These are phyloP conservation scores for Fusarium burgessii DNA, from an alignment of 2,329 filamentous ascomycete genomes.

Conservation along the genomic window DNA sequence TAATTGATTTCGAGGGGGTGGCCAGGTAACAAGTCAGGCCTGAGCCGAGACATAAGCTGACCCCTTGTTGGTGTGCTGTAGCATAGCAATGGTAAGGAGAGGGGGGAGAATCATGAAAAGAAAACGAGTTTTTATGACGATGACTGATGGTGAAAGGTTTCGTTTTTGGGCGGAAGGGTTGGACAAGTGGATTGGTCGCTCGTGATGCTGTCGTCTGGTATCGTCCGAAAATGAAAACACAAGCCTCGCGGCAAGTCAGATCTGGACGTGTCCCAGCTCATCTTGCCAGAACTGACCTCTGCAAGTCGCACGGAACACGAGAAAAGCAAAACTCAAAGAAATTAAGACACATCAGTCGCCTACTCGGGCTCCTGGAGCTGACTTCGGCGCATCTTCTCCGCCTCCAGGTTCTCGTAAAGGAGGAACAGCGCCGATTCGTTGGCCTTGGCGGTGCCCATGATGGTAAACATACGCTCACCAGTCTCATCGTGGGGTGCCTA, in stretches of 20 bases:
- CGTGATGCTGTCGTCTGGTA: slow-evolving; percentile 60
- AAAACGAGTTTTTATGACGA: slow-evolving; percentile 39
- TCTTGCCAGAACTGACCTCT: slow-evolving; percentile 63
- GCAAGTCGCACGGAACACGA: slow-evolving; percentile 47
- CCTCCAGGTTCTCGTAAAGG: slow-evolving; percentile 98
- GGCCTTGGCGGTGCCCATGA: slow-evolving; percentile 92
- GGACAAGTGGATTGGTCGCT: slow-evolving; percentile 45
- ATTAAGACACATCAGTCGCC: slow-evolving; percentile 14
- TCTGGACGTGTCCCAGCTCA: slow-evolving; percentile 65
- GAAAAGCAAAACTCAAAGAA: slow-evolving; percentile 47
- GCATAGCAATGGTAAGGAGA: slow-evolving; percentile 40
- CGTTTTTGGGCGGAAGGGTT: slow-evolving; percentile 32
- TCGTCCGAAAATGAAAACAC: slow-evolving; percentile 59
- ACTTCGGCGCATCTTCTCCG: slow-evolving; percentile 98
- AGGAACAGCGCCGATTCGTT: slow-evolving; percentile 97
- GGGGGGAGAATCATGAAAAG: slow-evolving; percentile 44
- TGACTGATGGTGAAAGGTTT: slow-evolving; percentile 37
- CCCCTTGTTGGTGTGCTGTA: slow-evolving; percentile 12
- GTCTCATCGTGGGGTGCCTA: slow-evolving; percentile 94
- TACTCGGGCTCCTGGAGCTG: slow-evolving; percentile 73
- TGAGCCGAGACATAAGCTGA: slow-evolving; percentile 14
- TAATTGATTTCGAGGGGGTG: slow-evolving; percentile 29
- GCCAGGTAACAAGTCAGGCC: slow-evolving; percentile 24
- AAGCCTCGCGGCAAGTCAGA: slow-evolving; percentile 74
- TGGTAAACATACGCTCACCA: slow-evolving; percentile 99